Evolutionary conservation across 768 basidiomycete genomes (phyloP), one percentile per base, ranked within the genome.

Genomic region (Mycena filopes): DNA sequence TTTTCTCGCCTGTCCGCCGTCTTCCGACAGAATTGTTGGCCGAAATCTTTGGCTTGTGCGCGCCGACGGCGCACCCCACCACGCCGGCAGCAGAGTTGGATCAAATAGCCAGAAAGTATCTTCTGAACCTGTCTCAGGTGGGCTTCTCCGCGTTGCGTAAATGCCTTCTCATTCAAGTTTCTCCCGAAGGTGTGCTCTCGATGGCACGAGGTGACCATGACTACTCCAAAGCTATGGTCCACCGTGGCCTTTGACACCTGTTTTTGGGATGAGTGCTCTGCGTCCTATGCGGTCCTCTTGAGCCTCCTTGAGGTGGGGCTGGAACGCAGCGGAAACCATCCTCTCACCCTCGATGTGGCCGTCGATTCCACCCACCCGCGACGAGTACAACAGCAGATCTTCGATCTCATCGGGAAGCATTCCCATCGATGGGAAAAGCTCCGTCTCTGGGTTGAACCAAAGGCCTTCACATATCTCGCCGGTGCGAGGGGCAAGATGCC

Each of bases 131-230:
- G 12, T 33, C 31, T 5, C 31, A 33, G 31, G 31, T 33, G 12
- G 31, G 12, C 31, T 6, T 12, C 31, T 12, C 7, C 31, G 31
- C 5, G 31, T 6, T 33, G n/a, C n/a, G n/a, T n/a, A n/a, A n/a
- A n/a, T n/a, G n/a, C n/a, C n/a, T n/a, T n/a, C n/a, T n/a, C n/a
- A n/a, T n/a, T n/a, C n/a, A n/a, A n/a, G n/a, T n/a, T 45, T 11
- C 20, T 38, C 15, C n/a, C n/a, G n/a, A 41, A 63, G 61, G 61
- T 63, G 18, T 63, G 61, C 46, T 55, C 54, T 5, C 46, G 36
- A 6, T 63, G 61, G 61, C 45, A 56, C 25, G 4, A 16, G 10
- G 31, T 63, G 7, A 46, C 21, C 1, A 46, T 56, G 33, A 54
- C 25, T 1, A 63, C 61, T 5, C 61, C 61, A 12, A 46, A 12